phyloP scores from a whole-genome alignment of 495 filamentous ascomycete species.

The Neurospora sp. region DNA sequence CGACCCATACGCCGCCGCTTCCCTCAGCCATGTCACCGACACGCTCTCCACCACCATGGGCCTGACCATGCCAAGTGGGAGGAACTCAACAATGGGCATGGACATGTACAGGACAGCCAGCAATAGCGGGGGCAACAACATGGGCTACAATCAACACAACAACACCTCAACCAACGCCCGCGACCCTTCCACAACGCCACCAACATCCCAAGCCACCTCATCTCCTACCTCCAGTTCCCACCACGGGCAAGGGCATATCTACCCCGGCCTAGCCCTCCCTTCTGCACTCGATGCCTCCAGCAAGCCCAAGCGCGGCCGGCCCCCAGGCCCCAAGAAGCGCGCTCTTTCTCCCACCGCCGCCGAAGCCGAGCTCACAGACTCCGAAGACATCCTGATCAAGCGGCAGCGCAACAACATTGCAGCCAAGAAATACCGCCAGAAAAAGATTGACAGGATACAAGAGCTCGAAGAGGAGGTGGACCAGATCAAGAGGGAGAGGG shows the following conservation, averaged over 20 bases:
- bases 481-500: slow-evolving; percentile 48
- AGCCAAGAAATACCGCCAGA: slow-evolving; percentile 62
- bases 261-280: background rate
- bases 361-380: background rate
- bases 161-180: background rate
- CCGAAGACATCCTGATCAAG: slow-evolving; percentile 29
- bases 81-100: background rate
- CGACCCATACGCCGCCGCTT: background rate
- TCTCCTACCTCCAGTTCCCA: background rate
- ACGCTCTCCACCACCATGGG: background rate
- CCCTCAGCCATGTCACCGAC: slow-evolving; percentile 1
- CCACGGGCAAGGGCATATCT: background rate
- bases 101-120: background rate
- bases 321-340: background rate
- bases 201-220: background rate
- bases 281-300: background rate
- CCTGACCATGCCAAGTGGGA: background rate
- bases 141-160: background rate
- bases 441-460: slow-evolving; percentile 54
- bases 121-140: background rate
- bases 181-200: background rate
- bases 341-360: background rate
- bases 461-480: slow-evolving; percentile 53
- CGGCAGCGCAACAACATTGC: slow-evolving; percentile 60
- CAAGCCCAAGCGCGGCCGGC: slow-evolving; percentile 8